phyloP scores from a whole-genome alignment of 306 rosid species.

The Prinsepia uniflora region DNA sequence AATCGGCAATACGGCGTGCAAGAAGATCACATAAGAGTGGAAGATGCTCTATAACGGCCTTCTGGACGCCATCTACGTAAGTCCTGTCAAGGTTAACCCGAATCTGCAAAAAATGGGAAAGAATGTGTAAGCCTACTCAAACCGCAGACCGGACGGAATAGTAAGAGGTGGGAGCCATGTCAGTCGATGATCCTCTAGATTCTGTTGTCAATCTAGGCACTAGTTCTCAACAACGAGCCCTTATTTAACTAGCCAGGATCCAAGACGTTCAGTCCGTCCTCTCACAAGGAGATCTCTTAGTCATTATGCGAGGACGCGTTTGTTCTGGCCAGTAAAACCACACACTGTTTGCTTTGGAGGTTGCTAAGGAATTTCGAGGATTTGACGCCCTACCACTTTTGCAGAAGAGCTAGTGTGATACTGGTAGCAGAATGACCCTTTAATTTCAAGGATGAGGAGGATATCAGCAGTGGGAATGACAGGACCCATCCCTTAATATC shows the following conservation, averaged over 20 bases:
- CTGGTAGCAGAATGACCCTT: no score
- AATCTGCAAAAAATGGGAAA: slow-evolving; percentile 29
- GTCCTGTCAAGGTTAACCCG: slow-evolving; percentile 41
- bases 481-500: no score
- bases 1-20: slow-evolving; percentile 8
- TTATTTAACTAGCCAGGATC: slow-evolving; percentile 46
- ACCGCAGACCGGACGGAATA: slow-evolving; percentile 29
- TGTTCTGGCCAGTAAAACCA: slow-evolving; percentile 12
- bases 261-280: background rate
- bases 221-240: slow-evolving; percentile 53
- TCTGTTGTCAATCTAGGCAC: slow-evolving; percentile 49
- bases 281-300: slow-evolving; percentile 11
- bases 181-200: slow-evolving; percentile 50
- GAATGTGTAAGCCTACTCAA: slow-evolving; percentile 58
- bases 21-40: slow-evolving; percentile 54
- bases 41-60: slow-evolving; percentile 34
- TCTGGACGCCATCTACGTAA: slow-evolving; percentile 55
- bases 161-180: slow-evolving; percentile 40
- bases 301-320: slow-evolving; percentile 38
- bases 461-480: no score
- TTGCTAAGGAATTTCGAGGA: slow-evolving; percentile 34
- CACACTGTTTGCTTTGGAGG: no score
- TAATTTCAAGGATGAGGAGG: no score
- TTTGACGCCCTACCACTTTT: slow-evolving; percentile 23
- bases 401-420: slow-evolving; percentile 23